These are phyloP conservation scores for Blastobotrys chiropterorum DNA, from an alignment of 805 yeast genomes.

Conservation along the genomic window DNA sequence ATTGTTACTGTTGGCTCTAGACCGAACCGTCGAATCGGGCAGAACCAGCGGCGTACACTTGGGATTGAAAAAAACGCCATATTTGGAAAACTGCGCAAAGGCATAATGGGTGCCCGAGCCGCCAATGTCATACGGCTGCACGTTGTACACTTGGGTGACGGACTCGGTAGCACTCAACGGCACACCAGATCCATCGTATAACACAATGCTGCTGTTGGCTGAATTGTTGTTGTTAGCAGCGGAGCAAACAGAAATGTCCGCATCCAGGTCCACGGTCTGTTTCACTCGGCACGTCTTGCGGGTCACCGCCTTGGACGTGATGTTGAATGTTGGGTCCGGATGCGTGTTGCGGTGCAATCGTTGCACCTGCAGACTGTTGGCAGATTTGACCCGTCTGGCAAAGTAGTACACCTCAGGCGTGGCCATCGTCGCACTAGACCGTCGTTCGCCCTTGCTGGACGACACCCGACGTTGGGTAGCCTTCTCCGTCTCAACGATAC, in stretches of 20 bases:
- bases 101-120: not conserved
- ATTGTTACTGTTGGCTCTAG: not conserved
- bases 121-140: conserved; percentile 4
- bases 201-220: not conserved
- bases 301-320: conserved; percentile 3
- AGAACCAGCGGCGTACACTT: conserved; percentile 1
- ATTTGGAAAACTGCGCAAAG: conserved; percentile 3
- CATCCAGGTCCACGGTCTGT: not conserved
- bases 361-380: conserved; percentile 14
- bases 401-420: conserved; percentile 7
- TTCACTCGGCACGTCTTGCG: not conserved
- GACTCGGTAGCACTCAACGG: conserved; percentile 2
- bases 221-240: too few species aligned
- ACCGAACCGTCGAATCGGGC: conserved; percentile 4
- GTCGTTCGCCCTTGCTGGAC: not conserved
- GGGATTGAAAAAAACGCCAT: conserved; percentile 3
- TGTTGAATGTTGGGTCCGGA: conserved; percentile 16
- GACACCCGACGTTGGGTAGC: not conserved
- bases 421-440: not conserved
- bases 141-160: conserved; percentile 1
- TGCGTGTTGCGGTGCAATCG: conserved; percentile 10
- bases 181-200: conserved; percentile 10
- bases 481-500: not conserved
- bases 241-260: not conserved
- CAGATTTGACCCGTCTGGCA: conserved; percentile 8